Conservation (phyloP, 306 rosid genomes). For the Pachyrhizus erosus region DNA sequence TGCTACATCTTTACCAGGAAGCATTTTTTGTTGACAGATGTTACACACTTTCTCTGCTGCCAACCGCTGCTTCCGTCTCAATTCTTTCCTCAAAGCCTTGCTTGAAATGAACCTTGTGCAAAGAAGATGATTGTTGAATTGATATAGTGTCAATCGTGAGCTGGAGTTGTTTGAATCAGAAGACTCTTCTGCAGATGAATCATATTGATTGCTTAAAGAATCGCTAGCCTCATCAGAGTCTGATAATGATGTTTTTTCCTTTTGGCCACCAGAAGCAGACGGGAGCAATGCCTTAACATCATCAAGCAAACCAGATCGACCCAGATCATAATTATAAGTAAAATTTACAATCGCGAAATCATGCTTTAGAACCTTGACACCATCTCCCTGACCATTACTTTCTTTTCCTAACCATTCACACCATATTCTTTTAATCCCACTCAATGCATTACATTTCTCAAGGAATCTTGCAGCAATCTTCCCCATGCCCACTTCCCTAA, state of each 20-base stretch:
- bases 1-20: constrained; percentile 93
- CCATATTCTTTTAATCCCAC: constrained; percentile 77
- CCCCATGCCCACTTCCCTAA: constrained; percentile 66
- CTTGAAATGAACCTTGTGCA: constrained; percentile 60
- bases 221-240: constrained; percentile 63
- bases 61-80: constrained; percentile 76
- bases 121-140: constrained; percentile 61
- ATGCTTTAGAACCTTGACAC: constrained; percentile 57
- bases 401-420: constrained; percentile 90
- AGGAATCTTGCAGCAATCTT: constrained; percentile 74
- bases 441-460: constrained; percentile 53
- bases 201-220: constrained; percentile 60
- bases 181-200: constrained; percentile 71
- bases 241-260: constrained; percentile 69
- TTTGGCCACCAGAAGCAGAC: constrained; percentile 50
- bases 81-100: constrained; percentile 73
- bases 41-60: constrained; percentile 86
- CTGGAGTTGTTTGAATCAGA: constrained; percentile 53
- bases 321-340: constrained; percentile 67
- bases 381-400: constrained; percentile 38
- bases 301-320: constrained; percentile 66
- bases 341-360: constrained; percentile 72
- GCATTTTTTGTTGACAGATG: constrained; percentile 92
- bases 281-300: constrained; percentile 60
- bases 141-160: constrained; percentile 54